Conservation (phyloP, 208 protist genomes). For the Sergeia podlipaevii region DNA sequence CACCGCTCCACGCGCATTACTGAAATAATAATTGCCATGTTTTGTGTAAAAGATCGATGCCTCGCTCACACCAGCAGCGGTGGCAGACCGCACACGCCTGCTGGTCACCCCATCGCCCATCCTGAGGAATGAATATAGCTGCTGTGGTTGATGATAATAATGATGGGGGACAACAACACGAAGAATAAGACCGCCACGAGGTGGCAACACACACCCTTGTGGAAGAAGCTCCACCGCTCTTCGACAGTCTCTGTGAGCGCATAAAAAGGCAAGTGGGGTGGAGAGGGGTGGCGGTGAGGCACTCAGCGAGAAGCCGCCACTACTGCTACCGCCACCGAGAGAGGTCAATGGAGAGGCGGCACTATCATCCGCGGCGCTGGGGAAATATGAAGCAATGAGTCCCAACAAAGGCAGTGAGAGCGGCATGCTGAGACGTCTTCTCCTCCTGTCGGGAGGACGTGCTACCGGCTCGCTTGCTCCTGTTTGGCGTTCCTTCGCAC, state of each 20-base stretch:
- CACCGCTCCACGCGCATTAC: no score
- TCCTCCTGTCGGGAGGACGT: no score
- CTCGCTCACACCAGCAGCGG: neutral
- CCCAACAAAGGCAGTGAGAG: constrained; percentile 3
- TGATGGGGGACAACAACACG: constrained; percentile 9
- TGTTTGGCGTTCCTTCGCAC: no score
- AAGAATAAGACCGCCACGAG: constrained; percentile 32
- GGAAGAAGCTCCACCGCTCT: constrained; percentile 27
- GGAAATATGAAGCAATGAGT: constrained; percentile 6
- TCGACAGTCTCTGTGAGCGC: constrained; percentile 20
- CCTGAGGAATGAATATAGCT: no score
- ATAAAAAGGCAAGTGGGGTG: constrained; percentile 38
- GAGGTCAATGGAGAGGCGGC: constrained; percentile 1
- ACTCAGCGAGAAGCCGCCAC: neutral
- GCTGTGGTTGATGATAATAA: no score
- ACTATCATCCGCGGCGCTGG: constrained; percentile 3
- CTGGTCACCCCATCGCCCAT: no score
- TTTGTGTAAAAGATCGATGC: no score
- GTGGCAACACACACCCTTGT: constrained; percentile 39
- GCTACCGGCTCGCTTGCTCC: no score
- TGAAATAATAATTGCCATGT: no score
- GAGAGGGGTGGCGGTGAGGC: constrained; percentile 1
- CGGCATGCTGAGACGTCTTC: no score
- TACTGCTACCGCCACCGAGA: neutral
- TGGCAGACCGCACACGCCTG: neutral